Percentiles rank a stretch among this genome's conserved stretches.
Evolutionary conservation across 768 basidiomycete genomes (phyloP).

Genomic region (Boletus edulis): DNA sequence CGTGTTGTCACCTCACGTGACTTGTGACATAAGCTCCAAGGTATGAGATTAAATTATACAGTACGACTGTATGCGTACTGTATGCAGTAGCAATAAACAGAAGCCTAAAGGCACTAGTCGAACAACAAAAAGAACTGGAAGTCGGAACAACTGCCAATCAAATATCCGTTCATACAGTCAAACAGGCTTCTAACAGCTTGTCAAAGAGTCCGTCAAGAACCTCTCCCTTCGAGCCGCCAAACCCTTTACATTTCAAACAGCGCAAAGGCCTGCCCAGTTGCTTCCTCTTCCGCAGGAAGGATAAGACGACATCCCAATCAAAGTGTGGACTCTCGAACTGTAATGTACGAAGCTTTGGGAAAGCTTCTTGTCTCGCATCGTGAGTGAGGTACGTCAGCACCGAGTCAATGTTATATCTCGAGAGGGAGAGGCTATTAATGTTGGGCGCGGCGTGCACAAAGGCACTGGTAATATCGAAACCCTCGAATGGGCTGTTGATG

Average conservation of each 20-base stretch:
- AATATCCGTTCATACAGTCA: slow-evolving; percentile 12
- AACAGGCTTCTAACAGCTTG: slow-evolving; percentile 19
- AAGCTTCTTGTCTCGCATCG: slow-evolving; percentile 27
- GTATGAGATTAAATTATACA: neutral
- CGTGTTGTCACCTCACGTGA: slow-evolving; percentile 24
- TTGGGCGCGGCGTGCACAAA: slow-evolving; percentile 26
- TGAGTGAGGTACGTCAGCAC: slow-evolving; percentile 25
- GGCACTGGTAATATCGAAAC: slow-evolving; percentile 21
- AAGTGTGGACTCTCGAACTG: slow-evolving; percentile 26
- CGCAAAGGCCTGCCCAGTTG: slow-evolving; percentile 16
- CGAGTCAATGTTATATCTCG: slow-evolving; percentile 24
- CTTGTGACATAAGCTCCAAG: slow-evolving; percentile 3
- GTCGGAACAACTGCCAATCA: neutral
- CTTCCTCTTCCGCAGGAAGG: slow-evolving; percentile 26
- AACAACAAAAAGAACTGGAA: too few species aligned
- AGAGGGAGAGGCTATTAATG: slow-evolving; percentile 23
- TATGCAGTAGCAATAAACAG: too few species aligned
- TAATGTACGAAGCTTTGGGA: slow-evolving; percentile 17
- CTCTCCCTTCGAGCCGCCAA: slow-evolving; percentile 17
- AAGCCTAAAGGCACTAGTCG: neutral
- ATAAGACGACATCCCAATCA: slow-evolving; percentile 28
- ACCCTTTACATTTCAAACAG: slow-evolving; percentile 20
- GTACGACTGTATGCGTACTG: too few species aligned
- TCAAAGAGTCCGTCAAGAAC: slow-evolving; percentile 21
- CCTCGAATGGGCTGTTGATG: slow-evolving; percentile 25